A percentile compares a stretch with the other conserved stretches of the same genome.
Evolutionary conservation across 139 green algal species (phyloP).

Genomic region (Chlamydomonas sp.): DNA sequence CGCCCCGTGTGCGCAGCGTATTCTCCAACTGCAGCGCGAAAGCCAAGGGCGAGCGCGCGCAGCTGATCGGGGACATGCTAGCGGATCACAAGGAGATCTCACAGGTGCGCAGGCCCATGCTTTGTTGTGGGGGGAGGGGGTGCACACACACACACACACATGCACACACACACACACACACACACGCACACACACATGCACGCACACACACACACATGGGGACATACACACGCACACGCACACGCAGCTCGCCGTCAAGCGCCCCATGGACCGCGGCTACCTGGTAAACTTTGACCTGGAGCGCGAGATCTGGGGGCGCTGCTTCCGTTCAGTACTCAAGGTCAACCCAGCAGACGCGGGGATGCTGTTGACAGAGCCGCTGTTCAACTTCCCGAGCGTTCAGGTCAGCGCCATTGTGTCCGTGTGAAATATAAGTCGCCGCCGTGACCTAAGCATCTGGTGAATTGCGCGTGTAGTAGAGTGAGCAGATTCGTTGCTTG

Average conservation of each 20-base stretch:
- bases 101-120: too few species aligned
- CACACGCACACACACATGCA: background rate
- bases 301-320: constrained; percentile 64
- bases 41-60: constrained; percentile 56
- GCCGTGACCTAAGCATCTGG: too few species aligned
- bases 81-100: constrained; percentile 56
- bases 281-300: constrained; percentile 77
- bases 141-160: too few species aligned
- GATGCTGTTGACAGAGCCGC: constrained; percentile 72
- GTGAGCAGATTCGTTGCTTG: too few species aligned
- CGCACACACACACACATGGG: too few species aligned
- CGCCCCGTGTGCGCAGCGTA: constrained; percentile 43
- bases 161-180: constrained; percentile 8
- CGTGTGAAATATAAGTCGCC: too few species aligned
- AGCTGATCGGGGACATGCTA: constrained; percentile 57
- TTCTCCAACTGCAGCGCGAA: constrained; percentile 76
- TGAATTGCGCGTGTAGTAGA: too few species aligned
- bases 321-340: constrained; percentile 26
- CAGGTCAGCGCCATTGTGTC: too few species aligned
- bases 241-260: constrained; percentile 49
- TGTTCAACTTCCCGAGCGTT: constrained; percentile 72
- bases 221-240: too few species aligned
- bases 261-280: constrained; percentile 75
- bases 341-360: constrained; percentile 33
- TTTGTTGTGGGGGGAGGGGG: too few species aligned